phyloP scores from a whole-genome alignment of 2,329 filamentous ascomycete species.

The Talaromyces sp. region DNA sequence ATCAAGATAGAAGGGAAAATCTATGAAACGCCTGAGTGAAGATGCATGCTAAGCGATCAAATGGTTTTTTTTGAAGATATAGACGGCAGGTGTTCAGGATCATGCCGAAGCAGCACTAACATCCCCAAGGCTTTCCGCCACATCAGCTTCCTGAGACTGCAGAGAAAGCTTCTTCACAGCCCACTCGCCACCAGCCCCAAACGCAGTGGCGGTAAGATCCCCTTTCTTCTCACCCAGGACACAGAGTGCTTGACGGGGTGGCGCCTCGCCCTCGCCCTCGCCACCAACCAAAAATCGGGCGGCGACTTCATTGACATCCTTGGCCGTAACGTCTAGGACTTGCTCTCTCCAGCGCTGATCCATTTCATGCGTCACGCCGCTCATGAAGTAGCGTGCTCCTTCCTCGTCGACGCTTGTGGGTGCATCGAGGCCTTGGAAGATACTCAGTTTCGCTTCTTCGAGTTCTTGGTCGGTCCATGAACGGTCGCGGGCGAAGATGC shows the following conservation, averaged over 20 bases:
- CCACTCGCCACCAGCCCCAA: slow-evolving; percentile 63
- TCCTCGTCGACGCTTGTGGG: slow-evolving; percentile 83
- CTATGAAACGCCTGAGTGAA: slow-evolving; percentile 22
- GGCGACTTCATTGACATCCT: slow-evolving; percentile 77
- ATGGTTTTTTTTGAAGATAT: not conserved
- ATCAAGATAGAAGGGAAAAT: slow-evolving; percentile 23
- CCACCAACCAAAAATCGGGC: slow-evolving; percentile 73
- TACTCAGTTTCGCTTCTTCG: slow-evolving; percentile 91
- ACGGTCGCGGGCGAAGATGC: slow-evolving; percentile 77
- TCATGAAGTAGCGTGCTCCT: slow-evolving; percentile 81
- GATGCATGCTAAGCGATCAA: slow-evolving; percentile 14
- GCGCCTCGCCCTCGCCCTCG: slow-evolving; percentile 42
- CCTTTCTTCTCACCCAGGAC: slow-evolving; percentile 78
- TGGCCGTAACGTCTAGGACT: slow-evolving; percentile 78
- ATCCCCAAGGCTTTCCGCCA: slow-evolving; percentile 2
- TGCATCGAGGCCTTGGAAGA: slow-evolving; percentile 90
- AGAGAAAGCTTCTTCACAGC: slow-evolving; percentile 71
- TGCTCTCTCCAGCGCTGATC: slow-evolving; percentile 78
- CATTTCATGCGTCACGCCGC: slow-evolving; percentile 84
- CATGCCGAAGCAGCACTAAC: slow-evolving; percentile 8
- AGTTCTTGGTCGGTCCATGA: slow-evolving; percentile 80
- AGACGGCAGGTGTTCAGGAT: not conserved
- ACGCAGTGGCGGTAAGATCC: slow-evolving; percentile 56
- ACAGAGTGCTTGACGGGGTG: slow-evolving; percentile 57
- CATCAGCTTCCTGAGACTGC: slow-evolving; percentile 43